Percentiles rank a stretch among this genome's conserved stretches.
Conservation (phyloP, 495 filamentous ascomycete genomes). For the Penicillium ochrochloron region DNA sequence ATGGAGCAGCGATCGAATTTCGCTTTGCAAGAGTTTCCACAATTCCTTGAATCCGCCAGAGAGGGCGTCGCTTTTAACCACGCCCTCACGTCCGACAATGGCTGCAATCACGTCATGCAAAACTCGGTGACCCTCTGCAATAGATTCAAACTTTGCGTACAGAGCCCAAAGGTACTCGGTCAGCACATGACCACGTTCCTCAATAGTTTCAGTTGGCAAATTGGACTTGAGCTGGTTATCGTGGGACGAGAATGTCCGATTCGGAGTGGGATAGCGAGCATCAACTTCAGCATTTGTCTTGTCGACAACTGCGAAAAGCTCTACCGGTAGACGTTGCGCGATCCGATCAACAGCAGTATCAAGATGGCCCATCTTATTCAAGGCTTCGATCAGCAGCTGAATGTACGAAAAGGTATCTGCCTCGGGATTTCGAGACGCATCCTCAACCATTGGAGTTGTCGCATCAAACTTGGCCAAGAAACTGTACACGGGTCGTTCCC, state of each 20-base stretch:
- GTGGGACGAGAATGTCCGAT: slow-evolving; percentile 58
- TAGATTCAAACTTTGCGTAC: slow-evolving; percentile 95
- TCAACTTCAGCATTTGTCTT: slow-evolving; percentile 94
- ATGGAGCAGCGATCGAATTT: slow-evolving; percentile 91
- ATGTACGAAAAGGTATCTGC: slow-evolving; percentile 94
- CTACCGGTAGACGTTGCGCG: slow-evolving; percentile 90
- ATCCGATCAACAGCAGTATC: slow-evolving; percentile 86
- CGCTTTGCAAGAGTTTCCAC: slow-evolving; percentile 89
- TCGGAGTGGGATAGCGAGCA: slow-evolving; percentile 77
- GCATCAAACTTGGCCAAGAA: slow-evolving; percentile 83
- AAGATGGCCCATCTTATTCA: slow-evolving; percentile 85
- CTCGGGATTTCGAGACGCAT: slow-evolving; percentile 88
- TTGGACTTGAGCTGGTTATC: slow-evolving; percentile 50
- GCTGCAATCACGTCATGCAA: slow-evolving; percentile 87
- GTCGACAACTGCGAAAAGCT: slow-evolving; percentile 91
- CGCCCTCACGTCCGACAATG: slow-evolving; percentile 76
- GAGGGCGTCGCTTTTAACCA: slow-evolving; percentile 58
- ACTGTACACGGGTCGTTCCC: slow-evolving; percentile 70
- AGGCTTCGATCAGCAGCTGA: slow-evolving; percentile 80
- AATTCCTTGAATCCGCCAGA: slow-evolving; percentile 86
- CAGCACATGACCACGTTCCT: slow-evolving; percentile 77
- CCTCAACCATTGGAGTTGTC: slow-evolving; percentile 75
- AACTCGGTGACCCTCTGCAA: slow-evolving; percentile 92
- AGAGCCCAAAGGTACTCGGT: slow-evolving; percentile 89
- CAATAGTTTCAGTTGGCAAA: slow-evolving; percentile 67